Percentiles rank a stretch among this genome's conserved stretches.
Evolutionary conservation across 2,329 filamentous ascomycete species (phyloP).

Genomic region (Emericellopsis cladophorae): DNA sequence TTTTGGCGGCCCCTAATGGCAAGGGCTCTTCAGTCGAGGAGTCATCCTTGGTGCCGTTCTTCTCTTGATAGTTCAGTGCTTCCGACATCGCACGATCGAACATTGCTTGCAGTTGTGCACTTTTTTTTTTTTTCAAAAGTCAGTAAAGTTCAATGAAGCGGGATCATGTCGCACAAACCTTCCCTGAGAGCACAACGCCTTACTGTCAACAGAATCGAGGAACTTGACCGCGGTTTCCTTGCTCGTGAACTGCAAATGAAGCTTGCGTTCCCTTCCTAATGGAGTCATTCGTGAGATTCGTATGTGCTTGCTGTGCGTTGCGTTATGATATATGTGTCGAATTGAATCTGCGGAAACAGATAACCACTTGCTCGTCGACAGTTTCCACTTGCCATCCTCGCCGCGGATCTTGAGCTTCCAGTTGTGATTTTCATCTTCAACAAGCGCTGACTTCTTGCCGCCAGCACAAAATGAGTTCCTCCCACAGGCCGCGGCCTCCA

Average conservation of each 20-base stretch:
- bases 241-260: neutral
- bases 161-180: too few species aligned
- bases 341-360: conserved; percentile 8
- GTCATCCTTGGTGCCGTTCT: neutral
- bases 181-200: too few species aligned
- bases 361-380: conserved; percentile 7
- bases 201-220: too few species aligned
- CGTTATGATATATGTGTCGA: conserved; percentile 5
- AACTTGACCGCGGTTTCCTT: neutral
- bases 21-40: too few species aligned
- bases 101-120: neutral
- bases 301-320: conserved; percentile 7
- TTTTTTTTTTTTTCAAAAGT: too few species aligned
- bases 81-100: neutral
- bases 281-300: conserved; percentile 4
- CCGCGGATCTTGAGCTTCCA: neutral
- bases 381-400: neutral
- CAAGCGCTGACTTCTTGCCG: neutral
- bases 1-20: neutral
- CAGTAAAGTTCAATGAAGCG: too few species aligned
- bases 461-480: neutral
- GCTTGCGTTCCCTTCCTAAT: too few species aligned
- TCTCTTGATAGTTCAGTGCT: neutral
- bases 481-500: neutral
- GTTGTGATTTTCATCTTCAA: neutral